phyloP scores from a whole-genome alignment of 768 basidiomycete species.

The Lactarius sp. region DNA sequence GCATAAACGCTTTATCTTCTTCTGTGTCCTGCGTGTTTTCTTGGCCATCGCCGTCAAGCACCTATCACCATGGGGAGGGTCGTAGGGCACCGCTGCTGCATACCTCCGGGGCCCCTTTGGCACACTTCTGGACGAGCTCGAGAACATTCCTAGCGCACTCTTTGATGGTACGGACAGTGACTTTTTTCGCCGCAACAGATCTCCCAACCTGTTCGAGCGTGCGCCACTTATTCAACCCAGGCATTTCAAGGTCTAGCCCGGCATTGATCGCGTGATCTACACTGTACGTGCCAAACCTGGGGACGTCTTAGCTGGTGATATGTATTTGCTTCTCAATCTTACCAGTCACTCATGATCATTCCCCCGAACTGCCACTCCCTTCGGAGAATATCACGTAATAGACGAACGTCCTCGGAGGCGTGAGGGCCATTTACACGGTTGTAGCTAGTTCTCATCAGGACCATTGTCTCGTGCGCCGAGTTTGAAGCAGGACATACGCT shows the following conservation, averaged over 20 bases:
- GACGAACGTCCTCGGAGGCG: slow-evolving; percentile 55
- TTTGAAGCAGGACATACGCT: slow-evolving; percentile 40
- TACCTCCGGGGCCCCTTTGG: slow-evolving; percentile 46
- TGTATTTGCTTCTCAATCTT: slow-evolving; percentile 10
- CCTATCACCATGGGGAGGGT: slow-evolving; percentile 32
- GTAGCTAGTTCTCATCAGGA: slow-evolving; percentile 38
- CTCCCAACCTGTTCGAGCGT: slow-evolving; percentile 62
- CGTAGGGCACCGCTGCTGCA: neutral
- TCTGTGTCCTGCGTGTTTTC: slow-evolving; percentile 61
- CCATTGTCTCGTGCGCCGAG: neutral
- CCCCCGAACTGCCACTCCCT: slow-evolving; percentile 71
- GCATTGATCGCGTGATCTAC: slow-evolving; percentile 41
- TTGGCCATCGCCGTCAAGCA: slow-evolving; percentile 64
- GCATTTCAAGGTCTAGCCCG: slow-evolving; percentile 42
- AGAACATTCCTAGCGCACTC: slow-evolving; percentile 46
- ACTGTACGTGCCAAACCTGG: slow-evolving; percentile 54
- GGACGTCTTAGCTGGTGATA: neutral
- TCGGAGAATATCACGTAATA: slow-evolving; percentile 43
- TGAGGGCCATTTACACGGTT: slow-evolving; percentile 77
- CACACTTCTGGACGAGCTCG: slow-evolving; percentile 65
- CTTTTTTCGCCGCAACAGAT: slow-evolving; percentile 53
- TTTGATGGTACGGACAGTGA: slow-evolving; percentile 59
- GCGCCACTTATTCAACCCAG: slow-evolving; percentile 71
- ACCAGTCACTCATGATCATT: slow-evolving; percentile 85
- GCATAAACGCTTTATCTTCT: slow-evolving; percentile 59